A percentile compares a stretch with the other conserved stretches of the same genome.
Conservation (phyloP, 139 green algal genomes). For the Closterium sp. region DNA sequence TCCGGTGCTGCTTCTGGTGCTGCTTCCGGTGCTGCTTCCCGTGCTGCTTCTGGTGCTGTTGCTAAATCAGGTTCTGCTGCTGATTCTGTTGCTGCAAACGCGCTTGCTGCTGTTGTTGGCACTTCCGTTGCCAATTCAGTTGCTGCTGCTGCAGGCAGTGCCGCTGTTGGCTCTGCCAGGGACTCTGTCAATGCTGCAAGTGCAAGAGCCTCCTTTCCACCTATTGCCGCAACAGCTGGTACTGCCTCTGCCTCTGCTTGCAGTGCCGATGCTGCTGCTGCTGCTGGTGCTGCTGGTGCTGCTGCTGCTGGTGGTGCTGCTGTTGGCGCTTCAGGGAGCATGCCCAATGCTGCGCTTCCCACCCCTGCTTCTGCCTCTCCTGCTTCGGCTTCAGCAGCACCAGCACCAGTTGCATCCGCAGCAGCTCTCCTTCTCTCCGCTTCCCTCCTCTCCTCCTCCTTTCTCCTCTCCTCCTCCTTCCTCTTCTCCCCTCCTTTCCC, state of each 20-base stretch:
- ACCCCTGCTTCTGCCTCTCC: background rate
- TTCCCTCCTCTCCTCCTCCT: background rate
- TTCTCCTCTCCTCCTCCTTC: background rate
- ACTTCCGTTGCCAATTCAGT: no score
- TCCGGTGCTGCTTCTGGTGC: background rate
- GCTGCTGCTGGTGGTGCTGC: background rate
- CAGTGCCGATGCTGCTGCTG: background rate
- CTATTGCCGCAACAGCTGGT: background rate
- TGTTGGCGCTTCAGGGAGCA: background rate
- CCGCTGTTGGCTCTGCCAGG: no score
- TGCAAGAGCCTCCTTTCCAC: no score
- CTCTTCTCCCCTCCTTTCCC: background rate
- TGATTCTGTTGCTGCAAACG: background rate
- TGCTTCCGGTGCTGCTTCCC: background rate
- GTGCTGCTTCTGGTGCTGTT: background rate
- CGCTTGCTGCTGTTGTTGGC: no score
- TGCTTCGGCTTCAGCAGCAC: no score
- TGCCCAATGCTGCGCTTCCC: background rate
- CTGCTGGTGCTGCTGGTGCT: background rate
- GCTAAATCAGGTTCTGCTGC: background rate
- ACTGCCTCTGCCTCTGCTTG: background rate
- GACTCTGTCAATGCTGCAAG: no score
- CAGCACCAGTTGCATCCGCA: no score
- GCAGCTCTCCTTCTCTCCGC: no score
- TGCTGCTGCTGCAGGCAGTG: no score